Evolutionary conservation across 768 basidiomycete species (phyloP).

Genomic region (Suillus lakei): DNA sequence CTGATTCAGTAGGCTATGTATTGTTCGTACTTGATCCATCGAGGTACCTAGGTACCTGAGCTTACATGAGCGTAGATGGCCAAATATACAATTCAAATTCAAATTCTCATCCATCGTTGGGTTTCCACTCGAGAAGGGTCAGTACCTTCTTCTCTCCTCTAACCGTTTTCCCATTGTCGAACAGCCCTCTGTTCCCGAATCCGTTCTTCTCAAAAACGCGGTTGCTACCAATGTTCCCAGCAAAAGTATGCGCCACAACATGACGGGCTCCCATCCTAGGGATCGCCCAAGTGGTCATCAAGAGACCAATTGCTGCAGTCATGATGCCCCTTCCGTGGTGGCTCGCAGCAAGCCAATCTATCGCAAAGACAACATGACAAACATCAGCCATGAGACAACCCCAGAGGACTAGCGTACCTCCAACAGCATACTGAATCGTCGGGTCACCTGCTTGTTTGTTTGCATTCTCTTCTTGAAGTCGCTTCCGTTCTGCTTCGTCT

Average conservation of each 20-base stretch:
- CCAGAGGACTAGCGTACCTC: slow-evolving; percentile 45
- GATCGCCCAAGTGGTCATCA: slow-evolving; percentile 64
- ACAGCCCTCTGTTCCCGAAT: slow-evolving; percentile 46
- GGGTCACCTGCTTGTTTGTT: slow-evolving; percentile 51
- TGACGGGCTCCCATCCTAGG: slow-evolving; percentile 60
- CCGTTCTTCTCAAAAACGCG: slow-evolving; percentile 73
- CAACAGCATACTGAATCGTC: slow-evolving; percentile 62
- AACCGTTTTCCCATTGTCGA: slow-evolving; percentile 43
- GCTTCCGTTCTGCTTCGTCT: slow-evolving; percentile 43
- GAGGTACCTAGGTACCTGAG: too few relatives aligned
- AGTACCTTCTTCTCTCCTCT: slow-evolving; percentile 43
- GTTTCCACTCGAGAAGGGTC: slow-evolving; percentile 41
- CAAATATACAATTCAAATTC: too few relatives aligned
- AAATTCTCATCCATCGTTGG: too few relatives aligned
- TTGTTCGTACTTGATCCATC: too few relatives aligned
- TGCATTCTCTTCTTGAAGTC: slow-evolving; percentile 45
- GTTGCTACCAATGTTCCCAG: slow-evolving; percentile 62
- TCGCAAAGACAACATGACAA: background rate
- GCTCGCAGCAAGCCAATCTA: slow-evolving; percentile 64
- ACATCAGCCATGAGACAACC: background rate
- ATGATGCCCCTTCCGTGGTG: slow-evolving; percentile 76
- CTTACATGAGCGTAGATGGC: too few relatives aligned
- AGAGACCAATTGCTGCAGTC: slow-evolving; percentile 60
- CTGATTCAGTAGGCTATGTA: too few relatives aligned
- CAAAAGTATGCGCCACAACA: slow-evolving; percentile 49